Percentiles rank a stretch among this genome's conserved stretches.
These are phyloP conservation scores for Mariannaea elegans DNA, from an alignment of 2,329 filamentous ascomycete species.

Conservation along the genomic window DNA sequence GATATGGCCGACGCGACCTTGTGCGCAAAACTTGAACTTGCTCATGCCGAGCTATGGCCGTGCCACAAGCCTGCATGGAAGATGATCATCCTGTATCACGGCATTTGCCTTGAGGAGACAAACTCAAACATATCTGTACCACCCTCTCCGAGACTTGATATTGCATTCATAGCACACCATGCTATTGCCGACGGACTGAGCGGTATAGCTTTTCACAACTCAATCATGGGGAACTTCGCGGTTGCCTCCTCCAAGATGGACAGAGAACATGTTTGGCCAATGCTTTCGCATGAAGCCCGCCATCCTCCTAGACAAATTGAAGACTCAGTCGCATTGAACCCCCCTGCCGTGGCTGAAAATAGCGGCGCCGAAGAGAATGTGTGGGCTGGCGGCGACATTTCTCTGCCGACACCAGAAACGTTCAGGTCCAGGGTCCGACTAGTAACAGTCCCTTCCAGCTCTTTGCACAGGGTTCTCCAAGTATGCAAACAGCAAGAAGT, in stretches of 20 bases:
- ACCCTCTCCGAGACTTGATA: background rate
- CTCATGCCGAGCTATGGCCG: constrained; percentile 10
- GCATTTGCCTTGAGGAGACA: background rate
- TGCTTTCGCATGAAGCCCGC: background rate
- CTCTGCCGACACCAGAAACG: background rate
- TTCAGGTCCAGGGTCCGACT: constrained; percentile 11
- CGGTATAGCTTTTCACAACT: constrained; percentile 11
- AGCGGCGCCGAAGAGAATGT: background rate
- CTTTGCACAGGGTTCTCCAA: background rate
- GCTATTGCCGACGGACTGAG: constrained; percentile 26
- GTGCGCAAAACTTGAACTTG: background rate
- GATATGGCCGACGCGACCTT: background rate
- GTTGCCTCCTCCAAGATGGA: background rate
- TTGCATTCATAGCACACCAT: constrained; percentile 23
- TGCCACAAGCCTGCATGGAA: constrained; percentile 24
- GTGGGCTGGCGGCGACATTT: constrained; percentile 4
- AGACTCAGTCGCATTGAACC: background rate
- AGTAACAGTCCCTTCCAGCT: background rate
- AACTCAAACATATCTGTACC: fast-evolving
- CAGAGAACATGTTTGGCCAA: background rate
- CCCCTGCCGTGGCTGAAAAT: background rate
- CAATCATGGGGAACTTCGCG: constrained; percentile 2
- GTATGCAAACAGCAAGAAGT: constrained; percentile 7
- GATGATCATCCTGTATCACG: background rate
- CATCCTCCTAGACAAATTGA: background rate